phyloP scores from a whole-genome alignment of 2,329 filamentous ascomycete genomes.

The Claviceps digitariae region DNA sequence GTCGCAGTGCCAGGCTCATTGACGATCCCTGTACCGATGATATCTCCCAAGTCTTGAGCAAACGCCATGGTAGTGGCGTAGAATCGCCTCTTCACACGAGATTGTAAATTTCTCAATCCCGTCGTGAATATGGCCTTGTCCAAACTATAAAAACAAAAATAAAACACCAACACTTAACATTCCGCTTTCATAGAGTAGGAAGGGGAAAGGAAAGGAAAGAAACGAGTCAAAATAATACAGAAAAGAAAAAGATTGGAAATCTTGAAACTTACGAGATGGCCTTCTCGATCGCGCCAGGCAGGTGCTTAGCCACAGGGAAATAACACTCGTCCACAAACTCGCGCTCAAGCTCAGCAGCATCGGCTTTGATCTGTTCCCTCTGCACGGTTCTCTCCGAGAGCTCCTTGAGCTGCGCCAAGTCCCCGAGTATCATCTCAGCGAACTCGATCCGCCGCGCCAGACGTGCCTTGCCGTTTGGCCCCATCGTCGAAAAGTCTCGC shows the following conservation, averaged over 20 bases:
- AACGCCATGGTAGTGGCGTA: conserved; percentile 47
- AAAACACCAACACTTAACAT: conserved; percentile 18
- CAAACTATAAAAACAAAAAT: conserved; percentile 29
- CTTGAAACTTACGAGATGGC: conserved; percentile 55
- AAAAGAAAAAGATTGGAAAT: neutral
- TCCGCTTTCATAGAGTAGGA: neutral
- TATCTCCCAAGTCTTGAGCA: conserved; percentile 39
- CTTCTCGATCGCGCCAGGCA: conserved; percentile 67
- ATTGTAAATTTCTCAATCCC: conserved; percentile 35
- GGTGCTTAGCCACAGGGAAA: conserved; percentile 69
- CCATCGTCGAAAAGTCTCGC: conserved; percentile 92
- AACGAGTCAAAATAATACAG: neutral
- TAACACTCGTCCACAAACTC: conserved; percentile 80
- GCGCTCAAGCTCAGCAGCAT: conserved; percentile 61
- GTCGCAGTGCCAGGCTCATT: neutral
- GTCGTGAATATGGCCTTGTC: conserved; percentile 49
- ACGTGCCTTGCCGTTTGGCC: conserved; percentile 63
- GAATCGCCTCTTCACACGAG: conserved; percentile 38
- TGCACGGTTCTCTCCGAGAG: conserved; percentile 59
- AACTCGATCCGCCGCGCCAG: conserved; percentile 80
- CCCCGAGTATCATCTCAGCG: conserved; percentile 58
- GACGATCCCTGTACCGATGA: conserved; percentile 40
- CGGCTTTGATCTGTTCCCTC: conserved; percentile 65
- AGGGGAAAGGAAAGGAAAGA: neutral
- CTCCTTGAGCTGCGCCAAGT: conserved; percentile 62